Percentiles rank a stretch among this genome's conserved stretches.
These are phyloP conservation scores for Microsporum audouinii DNA, from an alignment of 2,329 filamentous ascomycete genomes.

Conservation along the genomic window DNA sequence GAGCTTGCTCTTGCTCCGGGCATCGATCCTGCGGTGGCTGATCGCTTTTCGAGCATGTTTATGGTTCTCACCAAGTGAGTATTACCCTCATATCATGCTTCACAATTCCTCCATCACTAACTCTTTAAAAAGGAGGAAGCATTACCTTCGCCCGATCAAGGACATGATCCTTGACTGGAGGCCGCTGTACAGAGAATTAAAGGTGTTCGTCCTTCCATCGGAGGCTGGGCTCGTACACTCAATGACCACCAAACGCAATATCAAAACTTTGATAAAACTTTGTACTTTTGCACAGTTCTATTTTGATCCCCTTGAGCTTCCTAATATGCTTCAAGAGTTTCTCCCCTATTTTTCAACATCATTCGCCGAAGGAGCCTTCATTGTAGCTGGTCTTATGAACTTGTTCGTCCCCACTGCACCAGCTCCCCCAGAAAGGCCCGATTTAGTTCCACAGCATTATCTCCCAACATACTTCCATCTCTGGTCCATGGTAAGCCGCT, in stretches of 20 bases:
- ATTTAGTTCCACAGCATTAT: conserved; percentile 79
- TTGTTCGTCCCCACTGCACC: conserved; percentile 69
- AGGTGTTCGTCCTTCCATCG: conserved; percentile 73
- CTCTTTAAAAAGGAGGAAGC: conserved; percentile 60
- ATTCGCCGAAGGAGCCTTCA: conserved; percentile 81
- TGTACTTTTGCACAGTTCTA: conserved; percentile 84
- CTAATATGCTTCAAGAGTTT: conserved; percentile 68
- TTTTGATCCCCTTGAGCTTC: conserved; percentile 78
- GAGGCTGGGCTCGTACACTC: conserved; percentile 59
- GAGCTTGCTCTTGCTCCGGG: conserved; percentile 85
- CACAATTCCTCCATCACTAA: conserved; percentile 14
- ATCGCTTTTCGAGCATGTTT: conserved; percentile 94
- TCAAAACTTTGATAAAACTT: conserved; percentile 71
- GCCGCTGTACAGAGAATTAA: conserved; percentile 84
- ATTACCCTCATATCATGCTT: background rate
- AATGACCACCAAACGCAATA: conserved; percentile 52
- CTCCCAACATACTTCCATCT: conserved; percentile 91
- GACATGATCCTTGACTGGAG: conserved; percentile 90
- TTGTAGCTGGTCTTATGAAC: conserved; percentile 80
- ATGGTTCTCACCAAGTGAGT: conserved; percentile 84
- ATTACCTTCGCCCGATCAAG: conserved; percentile 81
- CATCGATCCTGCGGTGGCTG: conserved; percentile 66
- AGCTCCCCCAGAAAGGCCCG: conserved; percentile 55
- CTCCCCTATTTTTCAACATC: conserved; percentile 86
- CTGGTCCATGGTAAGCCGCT: conserved; percentile 87